Base-by-base conservation (phyloP, 139 green algal genomes). In the Pycnococcus provasolii region DNA sequence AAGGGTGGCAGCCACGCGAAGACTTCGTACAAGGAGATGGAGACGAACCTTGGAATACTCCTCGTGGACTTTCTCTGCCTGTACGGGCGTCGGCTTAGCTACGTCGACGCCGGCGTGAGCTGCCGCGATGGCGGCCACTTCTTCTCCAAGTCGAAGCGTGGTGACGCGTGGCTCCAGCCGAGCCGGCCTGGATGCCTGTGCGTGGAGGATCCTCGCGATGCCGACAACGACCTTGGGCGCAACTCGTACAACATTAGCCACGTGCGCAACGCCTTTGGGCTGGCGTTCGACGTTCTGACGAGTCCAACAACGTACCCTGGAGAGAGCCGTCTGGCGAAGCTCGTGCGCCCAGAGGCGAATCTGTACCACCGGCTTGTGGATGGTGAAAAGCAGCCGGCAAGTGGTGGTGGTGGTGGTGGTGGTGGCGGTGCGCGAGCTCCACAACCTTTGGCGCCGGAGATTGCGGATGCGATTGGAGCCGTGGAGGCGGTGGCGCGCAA, bases 41-140 rank as follows among this genome's bases (percentile, higher is more conserved):
- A 96, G 63, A 46, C 61, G 8, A 86, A 78, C 58, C 79, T 97
- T 37, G 91, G 91, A 1, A 69, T 87, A 45, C 82, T 97, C 67
- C 82, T 97, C 48, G 58, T 96, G 8, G 91, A 96, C 77, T 97
- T 97, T 62, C 86, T 96, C 54, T 60, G 87, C 50, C 79, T 94
- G 1, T 91, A 85, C 58, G 87, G 87, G 11, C 64, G 78, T 0
- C 44, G 60, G 0, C 75, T 94, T 26, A 85, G 87, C 66, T 54
- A 67, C 0, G 40, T 72, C 0, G 75, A 82, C 13, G 85, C 87
- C 43, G 77, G 84, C 51, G 55, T 84, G 1, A 80, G 67, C 0
- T 82, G 73, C 64, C n/a, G 44, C 39, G 60, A 66, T 15, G 76
- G 69, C 9, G 81, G 77, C 6, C 51, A 9, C 47, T 87, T 87